Evolutionary conservation across 176 grass and related monocot species (phyloP).

Genomic region (Hsuehochloa calcarea): DNA sequence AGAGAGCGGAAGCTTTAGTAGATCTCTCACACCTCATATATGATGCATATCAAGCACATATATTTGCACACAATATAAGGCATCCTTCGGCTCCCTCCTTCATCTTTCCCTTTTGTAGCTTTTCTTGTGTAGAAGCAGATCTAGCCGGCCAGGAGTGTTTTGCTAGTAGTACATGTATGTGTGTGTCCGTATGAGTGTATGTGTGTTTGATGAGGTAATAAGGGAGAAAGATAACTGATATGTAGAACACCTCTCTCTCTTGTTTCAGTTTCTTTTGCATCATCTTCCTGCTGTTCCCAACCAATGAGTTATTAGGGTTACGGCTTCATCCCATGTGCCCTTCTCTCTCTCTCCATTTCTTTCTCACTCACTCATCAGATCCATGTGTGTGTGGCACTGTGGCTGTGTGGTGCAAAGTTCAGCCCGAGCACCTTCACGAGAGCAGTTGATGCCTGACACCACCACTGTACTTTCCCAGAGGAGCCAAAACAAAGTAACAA

Average conservation of each 20-base stretch:
- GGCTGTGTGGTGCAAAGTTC: not conserved
- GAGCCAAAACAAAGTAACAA: not conserved
- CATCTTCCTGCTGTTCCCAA: slow-evolving; percentile 32
- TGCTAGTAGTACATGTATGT: slow-evolving; percentile 21
- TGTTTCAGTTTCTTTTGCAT: slow-evolving; percentile 37
- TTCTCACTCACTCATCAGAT: not conserved
- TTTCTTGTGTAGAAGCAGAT: slow-evolving; percentile 59
- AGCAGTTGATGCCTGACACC: slow-evolving; percentile 43
- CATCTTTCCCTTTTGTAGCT: slow-evolving; percentile 40
- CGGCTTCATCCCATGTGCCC: slow-evolving; percentile 32
- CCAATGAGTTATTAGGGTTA: slow-evolving; percentile 30
- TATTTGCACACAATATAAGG: slow-evolving; percentile 39
- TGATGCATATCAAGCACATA: slow-evolving; percentile 36
- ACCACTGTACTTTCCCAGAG: slow-evolving; percentile 31
- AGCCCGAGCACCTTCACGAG: not conserved
- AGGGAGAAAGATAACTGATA: not conserved
- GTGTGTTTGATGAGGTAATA: slow-evolving; percentile 25
- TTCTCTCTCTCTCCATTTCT: not conserved
- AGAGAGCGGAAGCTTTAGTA: slow-evolving; percentile 23
- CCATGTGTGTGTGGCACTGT: not conserved
- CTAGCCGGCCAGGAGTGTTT: slow-evolving; percentile 14
- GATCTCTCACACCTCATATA: slow-evolving; percentile 48
- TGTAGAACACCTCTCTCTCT: not conserved
- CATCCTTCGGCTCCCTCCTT: slow-evolving; percentile 35
- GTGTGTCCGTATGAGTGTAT: slow-evolving; percentile 19